Base-by-base conservation (phyloP, 768 basidiomycete genomes). In the Amyloporia xantha region DNA sequence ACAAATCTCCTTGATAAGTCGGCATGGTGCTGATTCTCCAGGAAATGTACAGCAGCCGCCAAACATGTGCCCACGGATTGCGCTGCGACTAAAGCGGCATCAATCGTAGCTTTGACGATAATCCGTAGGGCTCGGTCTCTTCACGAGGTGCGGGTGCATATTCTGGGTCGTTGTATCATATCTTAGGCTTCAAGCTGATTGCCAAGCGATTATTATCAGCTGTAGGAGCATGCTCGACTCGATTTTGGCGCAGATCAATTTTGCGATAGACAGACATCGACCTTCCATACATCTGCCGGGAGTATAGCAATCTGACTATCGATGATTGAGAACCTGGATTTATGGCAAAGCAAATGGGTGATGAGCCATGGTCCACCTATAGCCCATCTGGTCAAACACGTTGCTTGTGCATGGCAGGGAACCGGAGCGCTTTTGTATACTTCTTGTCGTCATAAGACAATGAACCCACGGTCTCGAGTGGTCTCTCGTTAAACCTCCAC, bases 331-430 rank as follows among this genome's bases (percentile, higher is more conserved):
- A 6, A 13, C 7, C 20, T 39, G 38, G 19, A 39, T 7, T 10
- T 39, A 9, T n/a, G 20, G 38, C 6, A 6, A 39, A 15, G 30
- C 38, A 39, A 6, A 10, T 39, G 9, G 38, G 20, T 39, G 39
- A 42, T 47, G 33, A 25, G 15, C 26, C 46, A 13, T 38, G 33
- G 17, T n/a, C 46, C 44, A 4, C 46, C 35, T 20, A 39, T 44
- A 12, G 36, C 43, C 37, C 46, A 45, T 26, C 35, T 37, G 43
- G 40, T 21, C 24, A 35, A 52, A 51, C 57, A 56, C 49, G 57
- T 48, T 54, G 52, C 44, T 35, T 50, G 49, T 54, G 57, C 57
- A 45, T 59, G 57, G 37, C 50, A 20, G 37, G 19, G 19, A 46
- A 53, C 52, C 25, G 44, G 52, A 47, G 38, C 28, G 50, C 37